Conservation (phyloP, 495 filamentous ascomycete genomes). For the Hypoxylon subgilvum region DNA sequence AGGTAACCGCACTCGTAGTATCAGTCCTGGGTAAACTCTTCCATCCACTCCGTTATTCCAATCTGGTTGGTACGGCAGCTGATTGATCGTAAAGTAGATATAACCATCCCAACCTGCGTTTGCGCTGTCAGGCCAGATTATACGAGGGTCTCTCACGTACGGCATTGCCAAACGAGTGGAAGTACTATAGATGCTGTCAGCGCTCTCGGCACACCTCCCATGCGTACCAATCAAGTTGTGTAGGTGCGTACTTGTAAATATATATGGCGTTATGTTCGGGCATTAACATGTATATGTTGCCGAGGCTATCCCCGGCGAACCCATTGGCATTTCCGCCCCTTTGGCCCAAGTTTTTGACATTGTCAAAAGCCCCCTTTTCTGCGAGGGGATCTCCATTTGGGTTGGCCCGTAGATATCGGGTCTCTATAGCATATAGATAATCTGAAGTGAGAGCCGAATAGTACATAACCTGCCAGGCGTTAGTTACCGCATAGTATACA, state of each 20-base stretch:
- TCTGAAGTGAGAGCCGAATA: conserved; percentile 47
- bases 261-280: conserved; percentile 49
- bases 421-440: conserved; percentile 47
- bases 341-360: conserved; percentile 45
- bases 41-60: conserved; percentile 32
- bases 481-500: too few relatives aligned
- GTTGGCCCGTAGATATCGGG: conserved; percentile 42
- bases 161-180: conserved; percentile 38
- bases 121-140: conserved; percentile 50
- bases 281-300: conserved; percentile 51
- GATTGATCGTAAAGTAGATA: conserved; percentile 53
- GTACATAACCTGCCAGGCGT: conserved; percentile 43
- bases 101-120: conserved; percentile 48
- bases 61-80: conserved; percentile 36
- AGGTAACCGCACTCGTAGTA: conserved; percentile 19
- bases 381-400: conserved; percentile 40
- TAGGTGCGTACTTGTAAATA: conserved; percentile 39
- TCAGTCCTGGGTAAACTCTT: conserved; percentile 23
- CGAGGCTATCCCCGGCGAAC: conserved; percentile 46
- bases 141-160: conserved; percentile 49
- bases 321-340: conserved; percentile 49
- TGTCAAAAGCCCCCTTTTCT: conserved; percentile 44
- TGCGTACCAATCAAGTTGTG: not conserved
- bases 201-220: not conserved
- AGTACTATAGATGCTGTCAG: conserved; percentile 13